phyloP scores from a whole-genome alignment of 2,329 filamentous ascomycete genomes.

The Ceratocystis cubensis region DNA sequence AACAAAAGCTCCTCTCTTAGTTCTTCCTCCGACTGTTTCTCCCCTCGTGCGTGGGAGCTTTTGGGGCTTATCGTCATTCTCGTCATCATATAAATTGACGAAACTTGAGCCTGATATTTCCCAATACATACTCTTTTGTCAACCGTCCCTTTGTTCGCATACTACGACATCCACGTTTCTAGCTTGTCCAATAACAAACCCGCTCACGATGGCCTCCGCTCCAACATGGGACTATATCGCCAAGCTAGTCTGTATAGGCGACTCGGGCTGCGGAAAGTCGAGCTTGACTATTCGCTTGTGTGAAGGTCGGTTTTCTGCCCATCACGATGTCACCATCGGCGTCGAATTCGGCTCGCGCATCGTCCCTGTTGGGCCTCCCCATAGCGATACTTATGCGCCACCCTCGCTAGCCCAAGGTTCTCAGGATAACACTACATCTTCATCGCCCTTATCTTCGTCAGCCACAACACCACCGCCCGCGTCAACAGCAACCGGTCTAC shows the following conservation, averaged over 20 bases:
- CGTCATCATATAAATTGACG: background rate
- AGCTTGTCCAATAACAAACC: background rate
- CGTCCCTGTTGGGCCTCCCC: conserved; percentile 77
- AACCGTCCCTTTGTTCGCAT: background rate
- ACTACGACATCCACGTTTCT: background rate
- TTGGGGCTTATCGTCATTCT: background rate
- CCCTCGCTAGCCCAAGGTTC: conserved; percentile 20
- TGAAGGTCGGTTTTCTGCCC: conserved; percentile 85
- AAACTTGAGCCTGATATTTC: background rate
- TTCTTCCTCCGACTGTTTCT: background rate
- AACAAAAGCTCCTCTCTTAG: background rate
- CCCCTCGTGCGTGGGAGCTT: background rate
- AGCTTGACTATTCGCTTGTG: conserved; percentile 88
- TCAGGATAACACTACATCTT: conserved; percentile 9
- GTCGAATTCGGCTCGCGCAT: conserved; percentile 93
- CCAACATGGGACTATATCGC: conserved; percentile 96
- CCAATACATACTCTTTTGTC: background rate
- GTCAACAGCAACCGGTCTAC: conserved; percentile 32
- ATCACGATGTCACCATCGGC: conserved; percentile 94
- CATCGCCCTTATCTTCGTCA: conserved; percentile 20
- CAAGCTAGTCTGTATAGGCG: conserved; percentile 95
- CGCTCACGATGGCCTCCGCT: conserved; percentile 29
- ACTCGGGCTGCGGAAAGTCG: conserved; percentile 92
- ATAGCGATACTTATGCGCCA: conserved; percentile 36
- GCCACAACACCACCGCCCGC: conserved; percentile 22